Evolutionary conservation across 140 eudicot species (phyloP).

Genomic region (Flaveria floridana): DNA sequence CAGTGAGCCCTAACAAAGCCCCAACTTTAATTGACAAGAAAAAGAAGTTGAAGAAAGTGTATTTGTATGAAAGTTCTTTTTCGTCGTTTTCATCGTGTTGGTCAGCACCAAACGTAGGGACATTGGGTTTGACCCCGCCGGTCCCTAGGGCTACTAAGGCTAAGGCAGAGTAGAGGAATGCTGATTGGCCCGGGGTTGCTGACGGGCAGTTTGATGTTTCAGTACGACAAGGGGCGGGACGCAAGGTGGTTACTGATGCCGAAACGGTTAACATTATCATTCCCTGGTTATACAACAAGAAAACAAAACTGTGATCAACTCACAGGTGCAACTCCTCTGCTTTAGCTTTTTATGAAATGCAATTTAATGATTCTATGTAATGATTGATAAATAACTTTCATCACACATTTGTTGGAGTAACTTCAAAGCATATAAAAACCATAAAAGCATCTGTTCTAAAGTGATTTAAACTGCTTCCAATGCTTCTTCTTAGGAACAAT

Average conservation of each 20-base stretch:
- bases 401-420: too few species aligned
- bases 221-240: constrained; percentile 57
- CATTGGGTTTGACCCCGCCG: constrained; percentile 83
- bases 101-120: constrained; percentile 82
- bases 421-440: too few species aligned
- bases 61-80: constrained; percentile 54
- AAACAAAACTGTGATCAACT: background rate
- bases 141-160: constrained; percentile 82
- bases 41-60: constrained; percentile 68
- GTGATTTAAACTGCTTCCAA: too few species aligned
- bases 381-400: background rate
- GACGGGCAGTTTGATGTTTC: constrained; percentile 50
- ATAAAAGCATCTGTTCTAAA: too few species aligned
- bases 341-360: background rate
- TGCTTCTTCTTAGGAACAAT: too few species aligned
- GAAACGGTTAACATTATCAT: constrained; percentile 68
- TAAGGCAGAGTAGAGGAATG: constrained; percentile 56
- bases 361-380: background rate
- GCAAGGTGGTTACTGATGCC: constrained; percentile 59
- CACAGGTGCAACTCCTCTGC: background rate
- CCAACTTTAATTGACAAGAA: constrained; percentile 81
- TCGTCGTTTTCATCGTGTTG: constrained; percentile 66
- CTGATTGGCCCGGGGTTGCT: constrained; percentile 52
- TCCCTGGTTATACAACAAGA: constrained; percentile 42
- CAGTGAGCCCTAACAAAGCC: constrained; percentile 70